Evolutionary conservation across 2,329 filamentous ascomycete species (phyloP).

Genomic region (Penicillium sumatraense): DNA sequence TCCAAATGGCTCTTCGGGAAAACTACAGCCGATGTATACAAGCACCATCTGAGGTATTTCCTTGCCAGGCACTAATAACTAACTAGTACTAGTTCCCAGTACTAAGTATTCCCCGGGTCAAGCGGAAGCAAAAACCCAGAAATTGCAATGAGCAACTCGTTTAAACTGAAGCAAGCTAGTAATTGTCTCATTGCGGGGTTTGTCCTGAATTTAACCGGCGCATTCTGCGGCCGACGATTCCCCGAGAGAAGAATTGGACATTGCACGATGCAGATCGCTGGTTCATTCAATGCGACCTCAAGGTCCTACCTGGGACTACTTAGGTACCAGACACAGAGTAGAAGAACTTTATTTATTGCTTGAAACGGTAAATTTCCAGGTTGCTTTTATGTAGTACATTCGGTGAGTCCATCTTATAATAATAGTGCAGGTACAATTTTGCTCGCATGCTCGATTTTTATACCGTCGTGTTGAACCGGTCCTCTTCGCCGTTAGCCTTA

Average conservation of each 20-base stretch:
- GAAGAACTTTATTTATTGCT: not conserved
- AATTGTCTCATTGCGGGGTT: conserved; percentile 25
- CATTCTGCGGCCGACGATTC: conserved; percentile 18
- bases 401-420: conserved; percentile 12
- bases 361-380: conserved; percentile 11
- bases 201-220: conserved; percentile 21
- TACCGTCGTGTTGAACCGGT: conserved; percentile 53
- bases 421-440: not conserved
- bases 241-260: conserved; percentile 8
- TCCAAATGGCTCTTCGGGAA: not conserved
- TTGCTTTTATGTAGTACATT: conserved; percentile 24
- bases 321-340: no score
- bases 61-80: no score
- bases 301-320: not conserved
- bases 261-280: conserved; percentile 13
- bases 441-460: conserved; percentile 26
- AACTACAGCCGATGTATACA: not conserved
- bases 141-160: conserved; percentile 1
- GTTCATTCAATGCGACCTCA: not conserved
- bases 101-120: not conserved
- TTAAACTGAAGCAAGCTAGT: conserved; percentile 1
- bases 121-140: not conserved
- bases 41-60: no score
- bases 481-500: conserved; percentile 51
- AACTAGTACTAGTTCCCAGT: no score